phyloP scores from a whole-genome alignment of 768 basidiomycete genomes.

The Tricholoma sp. region DNA sequence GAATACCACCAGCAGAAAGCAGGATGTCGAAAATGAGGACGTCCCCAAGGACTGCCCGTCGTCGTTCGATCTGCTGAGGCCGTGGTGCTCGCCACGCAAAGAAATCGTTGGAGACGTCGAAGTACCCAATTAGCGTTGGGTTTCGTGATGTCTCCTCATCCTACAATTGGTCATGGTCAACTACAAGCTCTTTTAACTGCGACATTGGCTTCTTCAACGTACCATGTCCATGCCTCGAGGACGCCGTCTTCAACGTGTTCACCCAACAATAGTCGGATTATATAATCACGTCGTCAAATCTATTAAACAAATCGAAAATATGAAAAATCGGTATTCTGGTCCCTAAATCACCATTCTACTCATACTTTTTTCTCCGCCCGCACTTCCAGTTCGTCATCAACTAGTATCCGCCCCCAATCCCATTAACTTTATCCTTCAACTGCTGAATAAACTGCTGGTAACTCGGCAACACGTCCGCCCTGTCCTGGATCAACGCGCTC shows the following conservation, averaged over 20 bases:
- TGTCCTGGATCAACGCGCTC: constrained; percentile 90
- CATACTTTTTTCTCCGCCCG: neutral
- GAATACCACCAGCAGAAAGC: constrained; percentile 58
- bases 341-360: neutral
- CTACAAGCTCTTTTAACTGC: neutral
- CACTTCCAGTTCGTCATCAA: neutral
- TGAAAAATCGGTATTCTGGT: neutral
- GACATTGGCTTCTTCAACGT: neutral
- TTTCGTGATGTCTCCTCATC: constrained; percentile 11
- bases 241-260: neutral
- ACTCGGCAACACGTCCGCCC: constrained; percentile 90
- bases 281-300: neutral
- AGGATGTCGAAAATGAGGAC: constrained; percentile 71
- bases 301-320: neutral
- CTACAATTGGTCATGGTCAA: constrained; percentile 6
- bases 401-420: constrained; percentile 18
- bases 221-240: neutral
- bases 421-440: constrained; percentile 65
- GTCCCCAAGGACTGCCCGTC: constrained; percentile 58
- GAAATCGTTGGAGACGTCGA: constrained; percentile 44
- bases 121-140: constrained; percentile 30
- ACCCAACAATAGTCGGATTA: constrained; percentile 1
- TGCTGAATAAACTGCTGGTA: constrained; percentile 93
- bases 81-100: constrained; percentile 59
- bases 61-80: constrained; percentile 53